Conservation (phyloP, 805 yeast genomes). For the Candida wancherniae region DNA sequence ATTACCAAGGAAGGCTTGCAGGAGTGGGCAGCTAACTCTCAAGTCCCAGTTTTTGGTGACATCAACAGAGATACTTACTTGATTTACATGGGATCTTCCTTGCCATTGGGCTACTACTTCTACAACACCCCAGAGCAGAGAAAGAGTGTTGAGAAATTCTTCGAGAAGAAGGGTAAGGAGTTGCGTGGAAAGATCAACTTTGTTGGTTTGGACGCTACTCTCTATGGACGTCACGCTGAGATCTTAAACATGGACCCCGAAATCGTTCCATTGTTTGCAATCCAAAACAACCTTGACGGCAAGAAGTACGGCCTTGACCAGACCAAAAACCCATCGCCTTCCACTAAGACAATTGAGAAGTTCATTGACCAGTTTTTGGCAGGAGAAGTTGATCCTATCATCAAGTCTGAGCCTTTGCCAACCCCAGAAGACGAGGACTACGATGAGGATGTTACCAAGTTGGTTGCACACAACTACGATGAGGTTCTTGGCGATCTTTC, state of each 20-base stretch:
- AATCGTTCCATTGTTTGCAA: conserved; percentile 80
- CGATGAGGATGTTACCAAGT: conserved; percentile 54
- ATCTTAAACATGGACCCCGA: conserved; percentile 77
- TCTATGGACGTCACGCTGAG: conserved; percentile 82
- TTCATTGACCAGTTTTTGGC: conserved; percentile 60
- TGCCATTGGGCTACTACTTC: conserved; percentile 88
- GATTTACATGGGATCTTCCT: conserved; percentile 61
- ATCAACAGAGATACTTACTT: conserved; percentile 75
- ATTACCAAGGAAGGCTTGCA: conserved; percentile 28
- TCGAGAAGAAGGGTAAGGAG: conserved; percentile 64
- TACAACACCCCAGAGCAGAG: conserved; percentile 67
- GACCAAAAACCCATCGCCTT: conserved; percentile 41
- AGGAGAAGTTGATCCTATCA: conserved; percentile 64
- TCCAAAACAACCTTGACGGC: conserved; percentile 67
- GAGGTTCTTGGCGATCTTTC: conserved; percentile 50
- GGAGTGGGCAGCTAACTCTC: conserved; percentile 53
- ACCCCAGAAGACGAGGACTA: conserved; percentile 60
- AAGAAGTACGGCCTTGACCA: conserved; percentile 78
- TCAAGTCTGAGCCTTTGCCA: conserved; percentile 86
- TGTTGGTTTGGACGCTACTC: conserved; percentile 80
- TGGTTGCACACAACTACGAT: conserved; percentile 83
- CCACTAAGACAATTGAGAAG: conserved; percentile 45
- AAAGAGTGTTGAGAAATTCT: conserved; percentile 45
- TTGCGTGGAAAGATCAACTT: conserved; percentile 78
- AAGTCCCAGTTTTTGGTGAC: conserved; percentile 84